Evolutionary conservation across 805 yeast species (phyloP).

Genomic region (Dipodascus geniculatus): DNA sequence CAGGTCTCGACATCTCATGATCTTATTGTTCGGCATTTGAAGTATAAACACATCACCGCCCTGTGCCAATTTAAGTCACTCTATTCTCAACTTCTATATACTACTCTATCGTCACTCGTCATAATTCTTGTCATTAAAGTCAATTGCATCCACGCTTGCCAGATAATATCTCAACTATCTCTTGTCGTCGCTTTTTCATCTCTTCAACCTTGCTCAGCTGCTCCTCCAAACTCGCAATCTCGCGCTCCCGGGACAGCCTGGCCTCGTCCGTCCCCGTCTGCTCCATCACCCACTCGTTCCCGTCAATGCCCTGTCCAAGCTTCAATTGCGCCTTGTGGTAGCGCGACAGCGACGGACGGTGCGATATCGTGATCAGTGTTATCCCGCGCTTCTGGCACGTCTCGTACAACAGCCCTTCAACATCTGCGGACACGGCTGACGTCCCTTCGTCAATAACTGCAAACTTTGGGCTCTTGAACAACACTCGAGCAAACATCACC

Average conservation of each 20-base stretch:
- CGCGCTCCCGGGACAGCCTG: slow-evolving; percentile 58
- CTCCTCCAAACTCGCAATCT: slow-evolving; percentile 52
- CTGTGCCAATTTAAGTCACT: neutral
- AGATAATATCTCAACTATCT: slow-evolving; percentile 35
- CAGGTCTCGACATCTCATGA: no score
- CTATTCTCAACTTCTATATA: neutral
- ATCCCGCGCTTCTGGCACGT: slow-evolving; percentile 55
- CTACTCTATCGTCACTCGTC: neutral
- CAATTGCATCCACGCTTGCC: neutral
- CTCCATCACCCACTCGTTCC: slow-evolving; percentile 43
- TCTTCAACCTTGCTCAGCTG: slow-evolving; percentile 47
- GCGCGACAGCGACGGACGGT: slow-evolving; percentile 71
- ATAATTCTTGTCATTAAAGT: neutral
- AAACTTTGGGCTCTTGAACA: slow-evolving; percentile 70
- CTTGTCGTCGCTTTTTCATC: slow-evolving; percentile 48
- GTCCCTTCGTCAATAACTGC: slow-evolving; percentile 90
- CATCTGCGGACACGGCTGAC: slow-evolving; percentile 80
- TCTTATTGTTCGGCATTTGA: no score
- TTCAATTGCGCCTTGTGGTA: slow-evolving; percentile 72
- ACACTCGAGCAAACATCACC: slow-evolving; percentile 73
- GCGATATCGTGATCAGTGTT: slow-evolving; percentile 72
- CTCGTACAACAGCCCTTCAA: slow-evolving; percentile 79
- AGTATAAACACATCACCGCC: no score
- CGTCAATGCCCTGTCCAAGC: slow-evolving; percentile 42
- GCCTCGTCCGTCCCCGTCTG: slow-evolving; percentile 56